Evolutionary conservation across 2,329 filamentous ascomycete genomes (phyloP), one percentile per base, ranked within the genome.

Genomic region (Gnomoniopsis smithogilvyi): DNA sequence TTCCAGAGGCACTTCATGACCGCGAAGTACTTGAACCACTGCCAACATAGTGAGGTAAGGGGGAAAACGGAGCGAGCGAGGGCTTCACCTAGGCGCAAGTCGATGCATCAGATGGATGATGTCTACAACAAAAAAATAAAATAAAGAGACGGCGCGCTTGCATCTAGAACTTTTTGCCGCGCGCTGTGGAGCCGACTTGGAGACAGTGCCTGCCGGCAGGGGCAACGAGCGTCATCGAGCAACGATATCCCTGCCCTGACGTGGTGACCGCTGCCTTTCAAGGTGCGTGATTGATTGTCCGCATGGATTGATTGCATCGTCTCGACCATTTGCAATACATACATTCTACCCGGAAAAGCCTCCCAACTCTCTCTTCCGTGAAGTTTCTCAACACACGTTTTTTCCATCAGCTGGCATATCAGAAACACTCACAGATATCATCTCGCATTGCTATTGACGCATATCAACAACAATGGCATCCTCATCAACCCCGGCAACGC

Each of bases 401-500:
- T 30, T 4, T 30, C 8, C 26, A 30, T 30, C 26, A 30, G 4
- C 8, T 30, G 26, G 8, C 26, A 30, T 4, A 4, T 30, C n/a
- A 36, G 15, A 36, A 15, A 15, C 34, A 8, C 15, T 36, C 34
- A 15, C 36, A 41, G 36, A 7, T 14, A n/a, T 41, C 36, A 15
- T 15, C 14, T 3, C 36, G 36, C 4, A 41, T 30, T 4, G 26
- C 26, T 30, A 30, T 30, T 30, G 26, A 8, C 26, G 8, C 4
- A 4, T 30, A 30, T 30, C 26, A 4, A 4, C 26, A 30, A 30
- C 26, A 30, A 91, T 91, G 88, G 87, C 88, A 61, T 91, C 88
- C 61, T 90, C 87, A 59, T 91, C 88, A 52, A 82, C 82, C 65
- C 78, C 83, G 34, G 78, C 82, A 63, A 90, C 86, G 66, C 88